Evolutionary conservation across 768 basidiomycete genomes (phyloP).

Genomic region (Cystobasidium ongulense): DNA sequence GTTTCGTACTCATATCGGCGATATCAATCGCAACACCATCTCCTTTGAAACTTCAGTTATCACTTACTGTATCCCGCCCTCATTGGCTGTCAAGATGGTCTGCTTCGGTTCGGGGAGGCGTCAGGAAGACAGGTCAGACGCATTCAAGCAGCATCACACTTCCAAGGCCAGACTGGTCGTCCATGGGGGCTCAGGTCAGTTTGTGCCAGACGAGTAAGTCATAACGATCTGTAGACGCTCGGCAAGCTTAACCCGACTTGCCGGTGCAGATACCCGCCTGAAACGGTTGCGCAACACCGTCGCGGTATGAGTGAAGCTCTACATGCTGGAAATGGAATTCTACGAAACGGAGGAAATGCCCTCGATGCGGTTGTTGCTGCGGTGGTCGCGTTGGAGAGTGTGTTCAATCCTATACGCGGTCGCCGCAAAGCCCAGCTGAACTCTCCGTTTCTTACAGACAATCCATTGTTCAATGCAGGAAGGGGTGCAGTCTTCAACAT

Average conservation of each 20-base stretch:
- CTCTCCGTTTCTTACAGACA: conserved; percentile 50
- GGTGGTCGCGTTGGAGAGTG: conserved; percentile 65
- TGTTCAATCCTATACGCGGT: background rate
- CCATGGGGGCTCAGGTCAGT: background rate
- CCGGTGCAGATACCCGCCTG: conserved; percentile 18
- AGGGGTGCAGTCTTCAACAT: conserved; percentile 77
- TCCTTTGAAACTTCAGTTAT: too few relatives aligned
- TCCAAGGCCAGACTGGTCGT: background rate
- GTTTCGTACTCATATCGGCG: too few relatives aligned
- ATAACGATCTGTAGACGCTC: background rate
- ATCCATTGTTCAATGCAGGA: conserved; percentile 67
- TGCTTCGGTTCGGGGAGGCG: background rate
- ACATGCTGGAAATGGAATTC: conserved; percentile 57
- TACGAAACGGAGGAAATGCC: conserved; percentile 64
- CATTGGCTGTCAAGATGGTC: background rate
- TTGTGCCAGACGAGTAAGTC: conserved; percentile 1
- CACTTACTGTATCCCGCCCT: too few relatives aligned
- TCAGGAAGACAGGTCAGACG: background rate
- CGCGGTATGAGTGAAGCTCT: conserved; percentile 55
- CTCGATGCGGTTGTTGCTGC: conserved; percentile 74
- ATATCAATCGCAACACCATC: too few relatives aligned
- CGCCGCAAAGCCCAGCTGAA: background rate
- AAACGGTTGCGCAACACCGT: conserved; percentile 49
- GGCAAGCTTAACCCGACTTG: background rate
- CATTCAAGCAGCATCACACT: background rate